These are phyloP conservation scores for Tolypocladium album DNA, from an alignment of 2,329 filamentous ascomycete species.

Conservation along the genomic window DNA sequence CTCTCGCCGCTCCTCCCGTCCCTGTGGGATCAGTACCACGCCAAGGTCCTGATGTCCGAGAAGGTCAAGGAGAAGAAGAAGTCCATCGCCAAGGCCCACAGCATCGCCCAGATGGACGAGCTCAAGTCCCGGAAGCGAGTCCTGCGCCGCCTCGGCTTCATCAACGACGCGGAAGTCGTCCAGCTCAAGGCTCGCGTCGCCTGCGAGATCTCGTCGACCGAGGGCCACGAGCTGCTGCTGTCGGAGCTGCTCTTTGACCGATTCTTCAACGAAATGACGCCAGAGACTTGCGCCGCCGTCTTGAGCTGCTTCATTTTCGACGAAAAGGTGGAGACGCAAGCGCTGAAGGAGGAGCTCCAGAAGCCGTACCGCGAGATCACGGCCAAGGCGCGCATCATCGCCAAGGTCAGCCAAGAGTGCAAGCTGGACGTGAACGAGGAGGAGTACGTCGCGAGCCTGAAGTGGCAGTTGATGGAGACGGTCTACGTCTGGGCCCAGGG, in stretches of 20 bases:
- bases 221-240: conserved; percentile 85
- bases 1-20: conserved; percentile 75
- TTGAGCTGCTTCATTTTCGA: conserved; percentile 96
- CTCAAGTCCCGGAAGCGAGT: conserved; percentile 94
- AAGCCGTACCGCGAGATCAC: conserved; percentile 84
- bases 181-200: conserved; percentile 95
- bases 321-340: conserved; percentile 75
- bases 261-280: conserved; percentile 92
- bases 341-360: conserved; percentile 71
- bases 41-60: conserved; percentile 64
- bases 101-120: conserved; percentile 88
- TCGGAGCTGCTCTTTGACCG: conserved; percentile 91
- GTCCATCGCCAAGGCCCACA: conserved; percentile 73
- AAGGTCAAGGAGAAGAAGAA: conserved; percentile 86
- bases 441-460: conserved; percentile 81
- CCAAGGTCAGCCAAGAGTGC: conserved; percentile 89
- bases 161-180: conserved; percentile 90
- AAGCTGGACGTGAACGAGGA: conserved; percentile 93
- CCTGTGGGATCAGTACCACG: conserved; percentile 77
- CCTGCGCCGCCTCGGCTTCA: conserved; percentile 84
- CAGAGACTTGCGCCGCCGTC: conserved; percentile 76
- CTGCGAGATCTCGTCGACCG: conserved; percentile 88
- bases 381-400: conserved; percentile 74
- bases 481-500: conserved; percentile 88
- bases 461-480: conserved; percentile 95